Percentiles rank a stretch among this genome's conserved stretches.
Conservation (phyloP, 352 stramenopile genomes). For the Pythium dissimile region DNA sequence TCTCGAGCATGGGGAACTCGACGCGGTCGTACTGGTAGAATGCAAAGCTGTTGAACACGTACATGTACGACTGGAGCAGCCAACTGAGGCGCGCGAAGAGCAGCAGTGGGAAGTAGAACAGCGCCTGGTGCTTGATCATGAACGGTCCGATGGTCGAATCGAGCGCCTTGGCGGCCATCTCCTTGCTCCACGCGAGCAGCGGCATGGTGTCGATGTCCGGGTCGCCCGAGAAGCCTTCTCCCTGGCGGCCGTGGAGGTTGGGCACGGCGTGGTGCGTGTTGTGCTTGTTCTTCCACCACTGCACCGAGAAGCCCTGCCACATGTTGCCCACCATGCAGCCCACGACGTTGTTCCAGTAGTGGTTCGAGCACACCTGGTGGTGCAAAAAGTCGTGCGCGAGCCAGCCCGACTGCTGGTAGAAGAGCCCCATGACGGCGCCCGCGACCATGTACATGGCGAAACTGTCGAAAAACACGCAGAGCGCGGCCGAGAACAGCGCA, state of each 20-base stretch:
- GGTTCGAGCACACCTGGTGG: conserved; percentile 97
- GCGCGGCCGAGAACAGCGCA: conserved; percentile 75
- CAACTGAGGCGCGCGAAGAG: conserved; percentile 96
- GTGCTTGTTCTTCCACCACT: conserved; percentile 99
- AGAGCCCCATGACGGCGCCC: conserved; percentile 93
- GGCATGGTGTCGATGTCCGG: conserved; percentile 99
- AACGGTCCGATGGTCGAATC: conserved; percentile 84
- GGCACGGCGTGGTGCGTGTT: conserved; percentile 98
- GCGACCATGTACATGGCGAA: conserved; percentile 89
- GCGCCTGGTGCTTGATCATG: conserved; percentile 91
- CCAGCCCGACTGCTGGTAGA: conserved; percentile 99
- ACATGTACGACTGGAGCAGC: conserved; percentile 96
- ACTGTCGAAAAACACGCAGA: conserved; percentile 86
- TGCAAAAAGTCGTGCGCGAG: conserved; percentile 97
- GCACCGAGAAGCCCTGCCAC: conserved; percentile 97
- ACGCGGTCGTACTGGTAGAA: conserved; percentile 84
- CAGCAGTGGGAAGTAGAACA: conserved; percentile 97
- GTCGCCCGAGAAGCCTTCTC: conserved; percentile 87
- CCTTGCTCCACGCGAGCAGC: conserved; percentile 95
- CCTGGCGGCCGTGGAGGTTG: conserved; percentile 93
- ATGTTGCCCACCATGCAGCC: conserved; percentile 95
- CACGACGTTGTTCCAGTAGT: conserved; percentile 90
- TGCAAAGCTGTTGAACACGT: conserved; percentile 88
- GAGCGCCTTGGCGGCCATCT: conserved; percentile 89
- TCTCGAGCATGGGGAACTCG: conserved; percentile 82